Base-by-base conservation (phyloP, 2,329 filamentous ascomycete genomes). In the Plectosphaerella plurivora region DNA sequence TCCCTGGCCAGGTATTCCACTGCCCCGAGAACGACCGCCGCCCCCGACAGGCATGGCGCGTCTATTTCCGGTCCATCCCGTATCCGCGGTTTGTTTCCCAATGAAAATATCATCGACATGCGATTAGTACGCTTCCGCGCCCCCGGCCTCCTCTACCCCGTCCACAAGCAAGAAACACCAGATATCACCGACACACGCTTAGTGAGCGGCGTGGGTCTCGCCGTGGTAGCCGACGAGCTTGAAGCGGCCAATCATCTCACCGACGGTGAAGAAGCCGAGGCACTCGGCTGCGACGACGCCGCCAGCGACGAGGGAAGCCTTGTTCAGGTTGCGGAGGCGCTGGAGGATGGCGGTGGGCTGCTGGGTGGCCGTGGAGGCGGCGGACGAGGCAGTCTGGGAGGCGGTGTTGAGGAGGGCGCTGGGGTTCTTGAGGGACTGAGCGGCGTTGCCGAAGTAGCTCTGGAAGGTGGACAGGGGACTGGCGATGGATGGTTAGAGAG, bases 191-290 rank as follows among this genome's bases (percentile, higher is more conserved):
- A 28, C 10, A 28, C 25, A 41, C 46, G 49, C 62, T 76, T 77
- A 83, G 73, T 83, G 83, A 71, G 86, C 81, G 62, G 79, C 79
- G 57, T 71, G 71, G 59, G 69, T 67, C 69, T 89, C 83, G 68
- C 89, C 88, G 73, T 82, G 83, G 82, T 99, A 99, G 59, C 94
- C 94, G 63, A 99, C 81, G 63, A 99, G 73, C 88, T 99, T 97
- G 77, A 94, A 84, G 67, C 92, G 84, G 65, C 94, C 94, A 65
- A 99, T 86, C 73, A 99, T 97, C 82, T 97, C 92, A 60, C 94
- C 94, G 51, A 97, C 84, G 56, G 92, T 95, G 82, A 97, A 99
- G 83, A 99, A 99, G 56, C 94, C 94, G 61, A 99, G 75, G 49
- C 91, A 82, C 77, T 99, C 93, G 52, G 92, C 92, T 47, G 80